Conservation (phyloP, 2,329 filamentous ascomycete genomes). For the Aspergillus viridinutans region DNA sequence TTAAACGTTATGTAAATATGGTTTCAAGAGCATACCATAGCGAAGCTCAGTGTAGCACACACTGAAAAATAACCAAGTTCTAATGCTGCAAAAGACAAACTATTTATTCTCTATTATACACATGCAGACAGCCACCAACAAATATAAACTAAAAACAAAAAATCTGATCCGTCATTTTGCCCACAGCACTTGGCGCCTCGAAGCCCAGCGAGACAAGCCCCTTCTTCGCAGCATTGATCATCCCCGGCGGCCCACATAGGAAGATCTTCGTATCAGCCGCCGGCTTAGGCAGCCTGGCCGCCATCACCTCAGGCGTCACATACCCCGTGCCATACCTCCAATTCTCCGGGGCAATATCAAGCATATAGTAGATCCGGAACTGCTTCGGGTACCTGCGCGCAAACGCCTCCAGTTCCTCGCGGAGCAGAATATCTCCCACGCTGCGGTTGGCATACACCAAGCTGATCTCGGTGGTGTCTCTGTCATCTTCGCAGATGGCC, state of each 20-base stretch:
- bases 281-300: conserved; percentile 46
- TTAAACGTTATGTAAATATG: no score
- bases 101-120: background rate
- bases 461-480: conserved; percentile 53
- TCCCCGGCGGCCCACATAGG: conserved; percentile 58
- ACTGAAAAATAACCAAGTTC: no score
- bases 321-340: conserved; percentile 51
- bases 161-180: conserved; percentile 53
- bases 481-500: conserved; percentile 57
- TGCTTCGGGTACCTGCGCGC: conserved; percentile 50
- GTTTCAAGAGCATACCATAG: no score
- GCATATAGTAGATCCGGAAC: conserved; percentile 53
- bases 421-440: conserved; percentile 57
- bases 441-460: conserved; percentile 58
- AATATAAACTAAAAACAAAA: conserved; percentile 47
- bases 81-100: no score
- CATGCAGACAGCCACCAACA: background rate
- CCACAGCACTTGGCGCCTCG: conserved; percentile 45
- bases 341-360: conserved; percentile 44
- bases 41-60: no score
- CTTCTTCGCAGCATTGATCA: conserved; percentile 56
- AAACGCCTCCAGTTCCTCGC: conserved; percentile 53
- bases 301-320: conserved; percentile 50
- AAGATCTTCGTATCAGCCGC: conserved; percentile 49
- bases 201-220: conserved; percentile 49